Conservation (phyloP, 2,329 filamentous ascomycete genomes). For the Penicillium sp. region DNA sequence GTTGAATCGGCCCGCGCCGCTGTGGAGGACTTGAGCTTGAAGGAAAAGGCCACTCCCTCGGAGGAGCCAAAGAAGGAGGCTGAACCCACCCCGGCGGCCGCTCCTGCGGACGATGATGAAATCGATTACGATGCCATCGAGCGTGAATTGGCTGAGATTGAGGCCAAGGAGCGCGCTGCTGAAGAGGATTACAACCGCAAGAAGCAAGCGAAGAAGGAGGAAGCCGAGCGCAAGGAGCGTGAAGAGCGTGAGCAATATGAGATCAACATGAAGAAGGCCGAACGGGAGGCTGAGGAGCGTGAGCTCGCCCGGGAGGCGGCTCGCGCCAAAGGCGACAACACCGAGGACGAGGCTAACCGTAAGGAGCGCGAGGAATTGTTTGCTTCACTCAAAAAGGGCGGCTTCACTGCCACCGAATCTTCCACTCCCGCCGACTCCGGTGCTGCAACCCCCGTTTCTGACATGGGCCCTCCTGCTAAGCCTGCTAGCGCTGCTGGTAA, state of each 20-base stretch:
- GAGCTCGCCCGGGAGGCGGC: slow-evolving; percentile 40
- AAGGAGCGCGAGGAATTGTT: slow-evolving; percentile 37
- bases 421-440: slow-evolving; percentile 42
- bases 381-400: slow-evolving; percentile 41
- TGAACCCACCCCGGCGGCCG: slow-evolving; percentile 21
- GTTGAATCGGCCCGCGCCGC: slow-evolving; percentile 30
- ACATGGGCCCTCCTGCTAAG: slow-evolving; percentile 49
- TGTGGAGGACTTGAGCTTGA: slow-evolving; percentile 26
- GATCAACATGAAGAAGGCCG: slow-evolving; percentile 45
- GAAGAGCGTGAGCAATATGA: slow-evolving; percentile 42
- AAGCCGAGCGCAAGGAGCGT: slow-evolving; percentile 41
- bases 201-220: slow-evolving; percentile 68
- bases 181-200: slow-evolving; percentile 57
- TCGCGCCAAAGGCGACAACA: slow-evolving; percentile 32
- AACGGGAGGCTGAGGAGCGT: slow-evolving; percentile 43
- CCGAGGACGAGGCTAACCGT: slow-evolving; percentile 29
- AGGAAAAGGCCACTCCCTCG: slow-evolving; percentile 24
- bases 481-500: slow-evolving; percentile 53
- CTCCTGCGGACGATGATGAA: slow-evolving; percentile 35
- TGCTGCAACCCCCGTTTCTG: slow-evolving; percentile 41
- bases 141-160: slow-evolving; percentile 42
- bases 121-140: slow-evolving; percentile 44
- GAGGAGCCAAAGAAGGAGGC: slow-evolving; percentile 23
- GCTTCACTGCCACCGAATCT: slow-evolving; percentile 29
- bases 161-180: slow-evolving; percentile 42